Conservation (phyloP, 495 filamentous ascomycete genomes). For the Platismatia glauca region DNA sequence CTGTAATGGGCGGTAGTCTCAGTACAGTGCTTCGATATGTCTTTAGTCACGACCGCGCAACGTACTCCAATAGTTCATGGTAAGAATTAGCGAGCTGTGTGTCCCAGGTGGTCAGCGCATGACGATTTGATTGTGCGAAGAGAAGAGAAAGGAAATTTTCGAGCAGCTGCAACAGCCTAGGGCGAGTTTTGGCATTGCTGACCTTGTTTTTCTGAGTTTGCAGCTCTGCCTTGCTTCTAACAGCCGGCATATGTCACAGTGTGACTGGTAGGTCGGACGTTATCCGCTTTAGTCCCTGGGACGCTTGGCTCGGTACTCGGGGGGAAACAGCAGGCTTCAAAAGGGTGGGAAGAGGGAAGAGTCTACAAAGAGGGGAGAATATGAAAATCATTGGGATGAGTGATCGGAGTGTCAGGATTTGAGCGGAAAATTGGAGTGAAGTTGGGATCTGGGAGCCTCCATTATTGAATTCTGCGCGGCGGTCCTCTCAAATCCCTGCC, state of each 20-base stretch:
- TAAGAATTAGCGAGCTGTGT: constrained; percentile 89
- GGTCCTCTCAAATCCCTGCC: not conserved
- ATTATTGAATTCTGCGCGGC: not conserved
- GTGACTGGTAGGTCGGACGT: constrained; percentile 6
- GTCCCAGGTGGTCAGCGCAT: constrained; percentile 10
- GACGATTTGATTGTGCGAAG: too few species aligned
- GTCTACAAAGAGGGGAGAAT: not conserved
- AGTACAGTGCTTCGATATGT: constrained; percentile 11
- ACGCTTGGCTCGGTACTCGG: constrained; percentile 1
- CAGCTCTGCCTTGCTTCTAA: constrained; percentile 74
- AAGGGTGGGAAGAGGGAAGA: constrained; percentile 1
- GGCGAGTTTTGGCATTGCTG: constrained; percentile 21
- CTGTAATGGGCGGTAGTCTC: constrained; percentile 36
- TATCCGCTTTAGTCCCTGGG: constrained; percentile 15
- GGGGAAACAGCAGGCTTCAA: constrained; percentile 7
- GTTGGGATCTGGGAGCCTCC: not conserved
- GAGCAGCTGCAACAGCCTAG: constrained; percentile 6
- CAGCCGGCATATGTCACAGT: constrained; percentile 39
- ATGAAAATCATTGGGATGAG: constrained; percentile 11
- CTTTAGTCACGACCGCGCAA: constrained; percentile 13
- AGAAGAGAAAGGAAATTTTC: constrained; percentile 24
- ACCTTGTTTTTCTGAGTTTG: constrained; percentile 94
- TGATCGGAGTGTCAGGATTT: constrained; percentile 1
- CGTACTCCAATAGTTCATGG: constrained; percentile 89
- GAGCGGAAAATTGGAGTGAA: constrained; percentile 6